Conservation (phyloP, 768 basidiomycete species). For the Tylopilus felleus region DNA sequence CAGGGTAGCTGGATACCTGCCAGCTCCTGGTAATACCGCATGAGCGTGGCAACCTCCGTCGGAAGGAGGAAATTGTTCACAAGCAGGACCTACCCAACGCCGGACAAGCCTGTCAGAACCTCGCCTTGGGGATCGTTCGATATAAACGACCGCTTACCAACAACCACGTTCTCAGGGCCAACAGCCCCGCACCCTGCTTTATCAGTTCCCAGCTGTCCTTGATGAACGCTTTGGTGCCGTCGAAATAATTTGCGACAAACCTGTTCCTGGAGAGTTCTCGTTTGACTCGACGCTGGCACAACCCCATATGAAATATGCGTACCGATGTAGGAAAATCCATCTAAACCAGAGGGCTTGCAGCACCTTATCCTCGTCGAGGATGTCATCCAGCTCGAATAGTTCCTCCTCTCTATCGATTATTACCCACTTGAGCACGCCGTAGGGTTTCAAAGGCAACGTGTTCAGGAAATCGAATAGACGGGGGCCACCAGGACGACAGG, state of each 20-base stretch:
- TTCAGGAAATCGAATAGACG: constrained; percentile 63
- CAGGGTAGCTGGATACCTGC: constrained; percentile 45
- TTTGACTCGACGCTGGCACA: not conserved
- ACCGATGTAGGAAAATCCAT: constrained; percentile 69
- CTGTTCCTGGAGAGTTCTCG: constrained; percentile 35
- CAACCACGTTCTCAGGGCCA: constrained; percentile 58
- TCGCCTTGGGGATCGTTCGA: not conserved
- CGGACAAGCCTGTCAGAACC: not conserved
- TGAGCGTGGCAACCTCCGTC: constrained; percentile 45
- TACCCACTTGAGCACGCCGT: constrained; percentile 66
- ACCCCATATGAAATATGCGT: constrained; percentile 4
- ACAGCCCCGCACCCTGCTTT: constrained; percentile 64
- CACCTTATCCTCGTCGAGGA: constrained; percentile 73
- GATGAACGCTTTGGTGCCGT: constrained; percentile 54
- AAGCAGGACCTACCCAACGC: constrained; percentile 45
- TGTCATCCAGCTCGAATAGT: constrained; percentile 66
- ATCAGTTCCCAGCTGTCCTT: constrained; percentile 64
- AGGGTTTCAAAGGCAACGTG: constrained; percentile 55
- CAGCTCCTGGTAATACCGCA: constrained; percentile 53
- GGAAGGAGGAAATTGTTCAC: constrained; percentile 52
- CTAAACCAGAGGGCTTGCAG: constrained; percentile 75
- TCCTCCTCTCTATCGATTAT: constrained; percentile 74
- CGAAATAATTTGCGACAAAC: constrained; percentile 55
- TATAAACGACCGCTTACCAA: constrained; percentile 39
- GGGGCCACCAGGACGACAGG: constrained; percentile 65